Evolutionary conservation across 2,329 filamentous ascomycete species (phyloP).

Genomic region (Aureobasidium sp.): DNA sequence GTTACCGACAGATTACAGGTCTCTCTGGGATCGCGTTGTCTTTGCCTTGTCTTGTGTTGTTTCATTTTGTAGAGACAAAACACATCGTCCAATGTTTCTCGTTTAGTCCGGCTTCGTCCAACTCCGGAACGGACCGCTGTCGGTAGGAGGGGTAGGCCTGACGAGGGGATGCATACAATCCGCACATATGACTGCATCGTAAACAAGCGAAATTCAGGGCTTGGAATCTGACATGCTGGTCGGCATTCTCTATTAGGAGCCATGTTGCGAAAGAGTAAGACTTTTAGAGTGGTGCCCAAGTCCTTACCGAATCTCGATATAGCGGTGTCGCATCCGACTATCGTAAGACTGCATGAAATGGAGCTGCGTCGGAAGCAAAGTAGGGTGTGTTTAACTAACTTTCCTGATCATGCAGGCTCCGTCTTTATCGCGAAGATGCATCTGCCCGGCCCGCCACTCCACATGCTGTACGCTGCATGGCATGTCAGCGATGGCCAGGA

Average conservation of each 20-base stretch:
- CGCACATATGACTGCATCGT: neutral
- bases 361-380: neutral
- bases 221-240: neutral
- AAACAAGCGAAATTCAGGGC: neutral
- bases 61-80: conserved; percentile 5
- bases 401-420: neutral
- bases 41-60: neutral
- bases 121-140: conserved; percentile 5
- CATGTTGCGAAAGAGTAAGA: neutral
- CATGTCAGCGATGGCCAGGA: neutral
- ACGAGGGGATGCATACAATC: conserved; percentile 2
- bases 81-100: conserved; percentile 4
- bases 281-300: neutral
- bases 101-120: neutral
- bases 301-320: neutral
- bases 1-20: conserved; percentile 6
- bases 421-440: conserved; percentile 2
- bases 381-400: neutral
- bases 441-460: neutral
- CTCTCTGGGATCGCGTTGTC: neutral
- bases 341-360: neutral
- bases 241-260: neutral
- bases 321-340: neutral
- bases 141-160: neutral
- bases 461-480: neutral